Base-by-base conservation (phyloP, 2,329 filamentous ascomycete species). In the Epichloe uncinata region DNA sequence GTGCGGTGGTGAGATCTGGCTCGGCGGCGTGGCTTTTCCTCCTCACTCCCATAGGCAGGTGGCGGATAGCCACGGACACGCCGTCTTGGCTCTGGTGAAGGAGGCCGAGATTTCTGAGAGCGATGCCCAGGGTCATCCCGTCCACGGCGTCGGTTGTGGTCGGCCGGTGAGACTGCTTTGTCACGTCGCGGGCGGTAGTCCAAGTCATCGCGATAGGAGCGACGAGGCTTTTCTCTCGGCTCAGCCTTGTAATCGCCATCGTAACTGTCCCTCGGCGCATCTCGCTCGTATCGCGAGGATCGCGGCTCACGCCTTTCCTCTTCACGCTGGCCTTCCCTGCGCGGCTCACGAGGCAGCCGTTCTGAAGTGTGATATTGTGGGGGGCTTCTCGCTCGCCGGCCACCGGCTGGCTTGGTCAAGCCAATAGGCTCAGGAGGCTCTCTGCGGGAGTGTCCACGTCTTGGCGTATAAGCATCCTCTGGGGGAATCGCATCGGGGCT, bases 1-100 rank as follows among this genome's bases (percentile, higher is more conserved):
- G 56, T 52, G n/a, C 56, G 52, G 35, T 55, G 54, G 22, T 59
- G 60, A 12, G 61, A 62, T 15, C 54, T 54, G 4, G 57, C 56
- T 0, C 57, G 56, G 11, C 55, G 59, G 47, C 50, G 45, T 38
- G 51, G 47, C 15, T 52, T 49, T 15, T 52, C 47, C 8, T 52
- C 54, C 4, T 62, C 60, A 12, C 52, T 54, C 7, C 55, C 55
- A 5, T 54, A 54, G 11, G 53, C 55, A 2, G 48, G 41, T 13
- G 55, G 44, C 3, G 38, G 26, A 13, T 45, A 45, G 44, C 13
- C 41, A 35, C 49, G 51, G 20, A 30, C 37, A 22, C 50, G 40
- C 5, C 34, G 45, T 35, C 47, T 34, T 22, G 52, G 42, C 13
- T 53, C 52, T 5, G 53, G 49, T 18, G 53, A 52, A 12, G 36